phyloP scores from a whole-genome alignment of 2,329 filamentous ascomycete genomes.

The Teratosphaeriaceae sp. region DNA sequence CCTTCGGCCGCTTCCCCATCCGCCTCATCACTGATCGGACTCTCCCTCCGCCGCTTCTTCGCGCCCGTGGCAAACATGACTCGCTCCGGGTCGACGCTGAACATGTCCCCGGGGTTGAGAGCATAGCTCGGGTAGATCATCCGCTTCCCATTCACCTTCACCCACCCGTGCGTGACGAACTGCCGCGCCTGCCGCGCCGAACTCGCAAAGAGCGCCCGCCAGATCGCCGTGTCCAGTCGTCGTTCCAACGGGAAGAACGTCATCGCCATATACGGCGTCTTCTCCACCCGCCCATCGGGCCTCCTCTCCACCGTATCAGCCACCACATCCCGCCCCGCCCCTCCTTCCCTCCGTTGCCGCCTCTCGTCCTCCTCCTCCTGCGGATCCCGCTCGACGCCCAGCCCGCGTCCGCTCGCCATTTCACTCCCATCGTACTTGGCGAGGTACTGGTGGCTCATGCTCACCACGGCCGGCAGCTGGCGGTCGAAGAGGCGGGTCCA shows the following conservation, averaged over 20 bases:
- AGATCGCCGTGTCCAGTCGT: slow-evolving; percentile 88
- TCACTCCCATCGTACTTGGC: slow-evolving; percentile 75
- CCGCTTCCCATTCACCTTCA: slow-evolving; percentile 97
- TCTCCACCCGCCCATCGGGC: slow-evolving; percentile 22
- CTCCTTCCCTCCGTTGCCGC: not conserved
- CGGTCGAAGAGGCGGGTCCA: slow-evolving; percentile 91
- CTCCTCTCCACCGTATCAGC: slow-evolving; percentile 20
- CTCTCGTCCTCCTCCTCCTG: slow-evolving; percentile 2
- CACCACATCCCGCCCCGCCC: too few relatives aligned
- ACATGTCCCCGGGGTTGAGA: slow-evolving; percentile 96
- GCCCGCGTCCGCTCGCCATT: slow-evolving; percentile 75
- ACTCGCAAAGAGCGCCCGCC: slow-evolving; percentile 87
- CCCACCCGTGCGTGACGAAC: slow-evolving; percentile 85
- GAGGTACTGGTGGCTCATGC: slow-evolving; percentile 76
- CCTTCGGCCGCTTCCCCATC: slow-evolving; percentile 16
- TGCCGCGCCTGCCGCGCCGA: slow-evolving; percentile 89
- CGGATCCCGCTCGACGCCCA: slow-evolving; percentile 49
- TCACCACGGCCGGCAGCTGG: slow-evolving; percentile 71
- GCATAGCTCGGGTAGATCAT: slow-evolving; percentile 90
- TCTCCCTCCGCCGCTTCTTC: slow-evolving; percentile 34
- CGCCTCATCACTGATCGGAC: slow-evolving; percentile 21
- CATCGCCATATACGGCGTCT: slow-evolving; percentile 94
- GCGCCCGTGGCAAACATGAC: slow-evolving; percentile 84
- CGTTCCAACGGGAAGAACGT: slow-evolving; percentile 86
- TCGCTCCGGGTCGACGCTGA: slow-evolving; percentile 84